These are phyloP conservation scores for Chrysoporthe deuterocubensis DNA, from an alignment of 2,329 filamentous ascomycete genomes.

Conservation along the genomic window DNA sequence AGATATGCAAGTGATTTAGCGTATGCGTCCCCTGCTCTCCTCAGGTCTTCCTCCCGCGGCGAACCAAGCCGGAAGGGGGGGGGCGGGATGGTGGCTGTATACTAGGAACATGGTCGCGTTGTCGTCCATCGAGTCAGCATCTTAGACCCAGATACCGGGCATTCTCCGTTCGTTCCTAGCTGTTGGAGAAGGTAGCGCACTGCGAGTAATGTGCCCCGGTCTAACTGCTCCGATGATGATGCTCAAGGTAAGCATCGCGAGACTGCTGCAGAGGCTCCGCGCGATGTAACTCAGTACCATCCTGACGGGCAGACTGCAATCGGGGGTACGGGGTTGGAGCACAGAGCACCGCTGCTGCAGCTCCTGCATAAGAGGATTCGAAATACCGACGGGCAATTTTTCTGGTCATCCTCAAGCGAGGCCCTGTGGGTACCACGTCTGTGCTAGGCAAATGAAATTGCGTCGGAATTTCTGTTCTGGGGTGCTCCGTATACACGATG, in stretches of 20 bases:
- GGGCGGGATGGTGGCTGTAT: not conserved
- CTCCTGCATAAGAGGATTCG: not conserved
- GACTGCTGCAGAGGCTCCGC: not conserved
- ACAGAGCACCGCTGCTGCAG: not conserved
- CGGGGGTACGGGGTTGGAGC: not conserved
- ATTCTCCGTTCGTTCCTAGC: not conserved
- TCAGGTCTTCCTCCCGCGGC: not conserved
- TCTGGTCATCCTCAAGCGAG: not conserved
- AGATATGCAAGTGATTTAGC: constrained; percentile 13
- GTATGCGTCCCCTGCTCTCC: not conserved
- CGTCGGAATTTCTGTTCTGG: not conserved
- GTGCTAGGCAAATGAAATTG: not conserved
- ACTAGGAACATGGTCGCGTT: not conserved
- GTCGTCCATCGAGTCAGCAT: not conserved
- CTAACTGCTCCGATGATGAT: not conserved
- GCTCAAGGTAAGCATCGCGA: not conserved
- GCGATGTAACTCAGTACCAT: not conserved
- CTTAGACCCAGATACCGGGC: not conserved
- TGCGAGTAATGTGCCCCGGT: not conserved
- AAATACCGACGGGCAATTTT: not conserved
- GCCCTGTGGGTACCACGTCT: too few species aligned
- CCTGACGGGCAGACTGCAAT: not conserved
- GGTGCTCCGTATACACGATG: not conserved
- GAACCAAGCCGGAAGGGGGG: not conserved
- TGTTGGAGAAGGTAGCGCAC: not conserved